Evolutionary conservation across 2,329 filamentous ascomycete genomes (phyloP).

Genomic region (Sclerotinia subarctica): DNA sequence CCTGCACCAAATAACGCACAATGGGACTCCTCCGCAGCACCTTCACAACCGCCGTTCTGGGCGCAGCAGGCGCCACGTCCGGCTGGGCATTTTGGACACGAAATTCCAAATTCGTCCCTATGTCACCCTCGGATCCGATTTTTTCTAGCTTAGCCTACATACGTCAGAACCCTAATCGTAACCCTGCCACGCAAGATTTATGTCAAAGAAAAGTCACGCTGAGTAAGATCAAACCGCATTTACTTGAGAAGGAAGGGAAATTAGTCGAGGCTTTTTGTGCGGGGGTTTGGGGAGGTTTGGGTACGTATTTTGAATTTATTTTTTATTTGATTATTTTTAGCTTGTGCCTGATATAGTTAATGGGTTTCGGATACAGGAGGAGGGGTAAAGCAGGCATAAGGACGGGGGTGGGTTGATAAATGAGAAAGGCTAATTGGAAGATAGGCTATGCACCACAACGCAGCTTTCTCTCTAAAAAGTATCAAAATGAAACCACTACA

Average conservation of each 20-base stretch:
- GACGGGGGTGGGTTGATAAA: not conserved
- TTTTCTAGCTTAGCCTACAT: constrained; percentile 56
- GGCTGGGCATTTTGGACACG: constrained; percentile 31
- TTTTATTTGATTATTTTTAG: not conserved
- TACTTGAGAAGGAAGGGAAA: constrained; percentile 66
- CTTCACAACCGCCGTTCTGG: constrained; percentile 27
- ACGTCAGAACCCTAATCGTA: constrained; percentile 59
- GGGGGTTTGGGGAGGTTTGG: constrained; percentile 40
- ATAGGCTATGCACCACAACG: constrained; percentile 55
- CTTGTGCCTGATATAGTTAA: not conserved
- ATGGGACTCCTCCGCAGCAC: constrained; percentile 30
- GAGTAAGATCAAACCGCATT: constrained; percentile 59
- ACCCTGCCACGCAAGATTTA: constrained; percentile 62
- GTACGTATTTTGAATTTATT: constrained; percentile 43
- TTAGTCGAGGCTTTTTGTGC: constrained; percentile 39
- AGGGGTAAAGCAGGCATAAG: not conserved
- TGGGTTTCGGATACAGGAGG: not conserved
- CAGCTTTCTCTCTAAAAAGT: constrained; percentile 56
- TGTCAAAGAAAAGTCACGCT: constrained; percentile 62
- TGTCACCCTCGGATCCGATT: constrained; percentile 57
- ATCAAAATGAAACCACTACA: constrained; percentile 51
- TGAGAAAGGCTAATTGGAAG: constrained; percentile 11
- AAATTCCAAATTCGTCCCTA: constrained; percentile 46
- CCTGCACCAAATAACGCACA: not conserved
- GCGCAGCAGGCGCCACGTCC: constrained; percentile 26